Conservation (phyloP, 1,284 basidiomycete species). For the Leccinum huronense region DNA sequence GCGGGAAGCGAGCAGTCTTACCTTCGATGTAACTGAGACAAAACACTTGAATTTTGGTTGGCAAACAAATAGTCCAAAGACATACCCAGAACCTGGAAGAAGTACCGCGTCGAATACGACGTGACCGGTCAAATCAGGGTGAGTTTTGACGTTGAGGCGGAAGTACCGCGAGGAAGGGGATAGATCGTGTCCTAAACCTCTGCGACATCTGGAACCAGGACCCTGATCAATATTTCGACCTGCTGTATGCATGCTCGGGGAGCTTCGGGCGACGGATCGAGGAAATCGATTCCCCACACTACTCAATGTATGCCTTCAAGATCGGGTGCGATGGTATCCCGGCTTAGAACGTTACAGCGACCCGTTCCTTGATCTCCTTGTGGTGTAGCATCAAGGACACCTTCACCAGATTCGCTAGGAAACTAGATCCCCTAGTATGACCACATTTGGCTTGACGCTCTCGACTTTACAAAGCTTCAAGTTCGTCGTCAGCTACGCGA, state of each 20-base stretch:
- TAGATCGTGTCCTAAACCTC: slow-evolving; percentile 25
- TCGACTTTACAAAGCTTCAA: slow-evolving; percentile 25
- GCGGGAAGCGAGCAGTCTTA: too few relatives aligned
- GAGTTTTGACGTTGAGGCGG: slow-evolving; percentile 27
- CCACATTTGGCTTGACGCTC: slow-evolving; percentile 35
- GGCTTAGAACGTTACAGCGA: slow-evolving; percentile 19
- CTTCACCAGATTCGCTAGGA: slow-evolving; percentile 1
- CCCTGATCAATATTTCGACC: slow-evolving; percentile 23
- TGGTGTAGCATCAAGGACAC: slow-evolving; percentile 30
- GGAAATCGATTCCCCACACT: slow-evolving; percentile 32
- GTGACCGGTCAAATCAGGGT: slow-evolving; percentile 2
- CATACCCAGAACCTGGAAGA: too few relatives aligned
- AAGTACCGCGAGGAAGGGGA: slow-evolving; percentile 28
- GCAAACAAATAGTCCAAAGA: too few relatives aligned
- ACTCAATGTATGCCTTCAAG: slow-evolving; percentile 32
- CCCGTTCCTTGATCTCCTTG: slow-evolving; percentile 27
- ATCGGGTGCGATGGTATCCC: slow-evolving; percentile 34
- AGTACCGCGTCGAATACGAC: too few relatives aligned
- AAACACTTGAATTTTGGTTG: too few relatives aligned
- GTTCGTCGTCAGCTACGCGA: neutral
- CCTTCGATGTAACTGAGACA: too few relatives aligned
- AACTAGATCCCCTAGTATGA: slow-evolving; percentile 22
- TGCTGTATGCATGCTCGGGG: slow-evolving; percentile 22
- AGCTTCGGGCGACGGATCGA: slow-evolving; percentile 31
- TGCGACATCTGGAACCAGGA: slow-evolving; percentile 21